Evolutionary conservation across 2,329 filamentous ascomycete genomes (phyloP), one percentile per base, ranked within the genome.

Genomic region (Xylaria sp.): DNA sequence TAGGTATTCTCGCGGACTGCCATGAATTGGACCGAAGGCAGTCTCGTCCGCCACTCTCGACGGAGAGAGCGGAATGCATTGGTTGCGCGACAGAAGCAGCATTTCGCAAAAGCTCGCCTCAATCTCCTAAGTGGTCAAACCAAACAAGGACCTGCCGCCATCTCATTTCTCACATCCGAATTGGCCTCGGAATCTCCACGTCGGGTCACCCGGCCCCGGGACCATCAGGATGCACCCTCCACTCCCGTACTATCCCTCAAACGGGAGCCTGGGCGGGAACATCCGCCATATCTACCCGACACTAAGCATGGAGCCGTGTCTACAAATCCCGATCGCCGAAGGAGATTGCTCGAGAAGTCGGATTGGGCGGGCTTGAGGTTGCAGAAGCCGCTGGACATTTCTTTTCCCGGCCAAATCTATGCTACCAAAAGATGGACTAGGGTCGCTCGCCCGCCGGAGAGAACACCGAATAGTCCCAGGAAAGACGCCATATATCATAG

Each of bases 11-110:
- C 24, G 32, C 4, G 3, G 42, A 50, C 24, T 12, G 56, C 21
- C 62, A 85, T 85, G 84, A 85, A 85, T 72, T 85, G 83, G 83
- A 85, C 83, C 2, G 84, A 84, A 69, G 82, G 83, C 32, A 82
- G 78, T 56, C 77, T 85, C 50, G 79, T 81, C 48, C 82, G 82
- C 67, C 80, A 83, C 72, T 80, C 78, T 67, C 81, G 78, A 9
- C 75, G 75, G 45, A 75, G 73, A 47, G 74, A 77, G 66, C 77
- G 76, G 61, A 81, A 80, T 51, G 74, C 77, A 21, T 70, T 78
- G 27, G 74, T 79, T 36, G 74, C 77, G n/a, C 79, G 78, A n/a
- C 83, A 85, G 69, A 84, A 81, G 70, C 79, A 83, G 57, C 81
- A 85, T 70, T 85, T 85, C 67, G 83, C 83, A 50, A 82, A 80